phyloP scores from a whole-genome alignment of 2,329 filamentous ascomycete species.

The Trichoderma pleuroti region DNA sequence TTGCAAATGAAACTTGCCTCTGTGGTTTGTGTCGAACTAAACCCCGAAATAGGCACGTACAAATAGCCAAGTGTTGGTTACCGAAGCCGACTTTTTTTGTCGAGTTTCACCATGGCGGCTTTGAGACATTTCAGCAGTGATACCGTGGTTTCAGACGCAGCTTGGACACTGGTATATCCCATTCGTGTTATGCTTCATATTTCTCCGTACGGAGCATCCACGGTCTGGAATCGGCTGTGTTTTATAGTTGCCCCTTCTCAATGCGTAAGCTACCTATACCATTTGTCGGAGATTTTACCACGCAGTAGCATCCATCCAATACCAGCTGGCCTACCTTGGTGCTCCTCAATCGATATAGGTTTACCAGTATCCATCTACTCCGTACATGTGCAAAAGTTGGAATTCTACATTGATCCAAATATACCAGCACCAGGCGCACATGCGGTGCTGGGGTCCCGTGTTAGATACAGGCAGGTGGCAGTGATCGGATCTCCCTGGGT shows the following conservation, averaged over 20 bases:
- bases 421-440: background rate
- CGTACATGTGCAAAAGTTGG: too few relatives aligned
- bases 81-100: background rate
- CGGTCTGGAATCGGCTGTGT: background rate
- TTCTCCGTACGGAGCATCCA: background rate
- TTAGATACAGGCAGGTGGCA: background rate
- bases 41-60: background rate
- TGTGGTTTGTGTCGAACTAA: background rate
- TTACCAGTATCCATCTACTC: background rate
- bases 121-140: background rate
- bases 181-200: background rate
- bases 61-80: too few relatives aligned
- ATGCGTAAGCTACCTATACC: background rate
- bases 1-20: background rate
- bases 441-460: background rate
- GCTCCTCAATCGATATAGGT: background rate
- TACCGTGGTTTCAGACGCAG: background rate
- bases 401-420: background rate
- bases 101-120: background rate
- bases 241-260: background rate
- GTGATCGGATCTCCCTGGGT: background rate
- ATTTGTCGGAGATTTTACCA: background rate
- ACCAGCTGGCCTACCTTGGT: background rate
- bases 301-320: background rate
- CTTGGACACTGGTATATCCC: background rate